Evolutionary conservation across 129 eudicot genomes (phyloP).

Genomic region (Dittrichia graveolens): DNA sequence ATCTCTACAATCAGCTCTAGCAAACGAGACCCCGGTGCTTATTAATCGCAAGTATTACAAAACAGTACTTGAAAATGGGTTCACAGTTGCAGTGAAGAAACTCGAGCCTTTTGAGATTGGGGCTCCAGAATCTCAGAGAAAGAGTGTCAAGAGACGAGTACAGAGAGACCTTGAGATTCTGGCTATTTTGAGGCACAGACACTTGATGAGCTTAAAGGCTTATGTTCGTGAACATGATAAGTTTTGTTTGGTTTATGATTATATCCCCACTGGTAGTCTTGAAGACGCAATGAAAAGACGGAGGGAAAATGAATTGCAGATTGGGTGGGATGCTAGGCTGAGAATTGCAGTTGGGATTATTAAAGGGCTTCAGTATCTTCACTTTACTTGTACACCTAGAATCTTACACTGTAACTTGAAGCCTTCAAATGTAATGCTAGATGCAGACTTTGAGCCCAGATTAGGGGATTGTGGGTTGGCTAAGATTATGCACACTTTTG

Average conservation of each 20-base stretch:
- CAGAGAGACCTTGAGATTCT: slow-evolving; percentile 64
- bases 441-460: slow-evolving; percentile 69
- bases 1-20: slow-evolving; percentile 62
- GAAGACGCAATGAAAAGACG: slow-evolving; percentile 61
- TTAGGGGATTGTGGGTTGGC: slow-evolving; percentile 76
- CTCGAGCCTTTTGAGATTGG: slow-evolving; percentile 40
- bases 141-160: slow-evolving; percentile 39
- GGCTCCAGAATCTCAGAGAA: slow-evolving; percentile 28
- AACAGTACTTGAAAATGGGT: slow-evolving; percentile 65
- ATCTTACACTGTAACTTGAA: slow-evolving; percentile 69
- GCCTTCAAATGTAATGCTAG: slow-evolving; percentile 84
- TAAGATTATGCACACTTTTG: slow-evolving; percentile 46
- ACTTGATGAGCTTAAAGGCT: slow-evolving; percentile 74
- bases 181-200: slow-evolving; percentile 63
- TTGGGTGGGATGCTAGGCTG: slow-evolving; percentile 75
- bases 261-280: slow-evolving; percentile 76
- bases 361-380: slow-evolving; percentile 79
- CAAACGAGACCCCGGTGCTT: slow-evolving; percentile 44
- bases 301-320: slow-evolving; percentile 46
- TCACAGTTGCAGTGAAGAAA: slow-evolving; percentile 70
- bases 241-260: slow-evolving; percentile 70
- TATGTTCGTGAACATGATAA: slow-evolving; percentile 51
- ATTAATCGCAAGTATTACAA: slow-evolving; percentile 57
- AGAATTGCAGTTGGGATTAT: slow-evolving; percentile 79
- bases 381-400: slow-evolving; percentile 50